Conservation (phyloP, 768 basidiomycete genomes). For the Russula brevipes region DNA sequence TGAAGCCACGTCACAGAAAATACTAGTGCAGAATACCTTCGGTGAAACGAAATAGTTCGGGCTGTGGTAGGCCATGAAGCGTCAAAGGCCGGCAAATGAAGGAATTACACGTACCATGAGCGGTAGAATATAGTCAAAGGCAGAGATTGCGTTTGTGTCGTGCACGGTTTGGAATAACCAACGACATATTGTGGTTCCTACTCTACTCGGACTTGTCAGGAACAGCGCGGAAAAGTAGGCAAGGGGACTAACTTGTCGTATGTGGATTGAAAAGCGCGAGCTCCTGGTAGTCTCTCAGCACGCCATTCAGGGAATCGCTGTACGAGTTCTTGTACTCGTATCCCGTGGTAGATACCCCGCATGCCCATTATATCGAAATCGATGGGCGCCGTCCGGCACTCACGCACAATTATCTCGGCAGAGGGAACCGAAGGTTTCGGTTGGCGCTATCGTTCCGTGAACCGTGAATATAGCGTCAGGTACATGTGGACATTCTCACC, state of each 20-base stretch:
- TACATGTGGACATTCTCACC: conserved; percentile 35
- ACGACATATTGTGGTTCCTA: conserved; percentile 63
- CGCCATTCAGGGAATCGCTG: conserved; percentile 65
- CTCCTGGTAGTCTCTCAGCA: conserved; percentile 62
- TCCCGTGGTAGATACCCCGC: conserved; percentile 56
- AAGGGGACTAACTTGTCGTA: conserved; percentile 59
- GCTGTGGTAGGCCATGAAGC: conserved; percentile 37
- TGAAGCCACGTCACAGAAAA: neutral
- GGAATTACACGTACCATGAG: conserved; percentile 52
- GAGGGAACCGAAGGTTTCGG: conserved; percentile 58
- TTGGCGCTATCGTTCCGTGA: conserved; percentile 44
- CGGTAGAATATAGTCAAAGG: conserved; percentile 78
- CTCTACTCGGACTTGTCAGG: conserved; percentile 35
- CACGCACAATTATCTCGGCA: conserved; percentile 58
- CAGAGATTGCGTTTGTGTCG: conserved; percentile 68
- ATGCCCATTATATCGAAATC: conserved; percentile 74
- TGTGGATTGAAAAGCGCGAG: conserved; percentile 76
- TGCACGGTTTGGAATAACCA: conserved; percentile 74
- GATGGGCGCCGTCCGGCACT: conserved; percentile 51
- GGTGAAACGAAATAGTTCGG: conserved; percentile 70
- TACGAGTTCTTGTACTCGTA: conserved; percentile 56
- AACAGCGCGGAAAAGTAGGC: neutral
- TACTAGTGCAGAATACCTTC: conserved; percentile 42
- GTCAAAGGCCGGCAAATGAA: conserved; percentile 5
- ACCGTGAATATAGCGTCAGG: neutral